phyloP scores from a whole-genome alignment of 2,329 filamentous ascomycete species.

The Fusarium domesticum region DNA sequence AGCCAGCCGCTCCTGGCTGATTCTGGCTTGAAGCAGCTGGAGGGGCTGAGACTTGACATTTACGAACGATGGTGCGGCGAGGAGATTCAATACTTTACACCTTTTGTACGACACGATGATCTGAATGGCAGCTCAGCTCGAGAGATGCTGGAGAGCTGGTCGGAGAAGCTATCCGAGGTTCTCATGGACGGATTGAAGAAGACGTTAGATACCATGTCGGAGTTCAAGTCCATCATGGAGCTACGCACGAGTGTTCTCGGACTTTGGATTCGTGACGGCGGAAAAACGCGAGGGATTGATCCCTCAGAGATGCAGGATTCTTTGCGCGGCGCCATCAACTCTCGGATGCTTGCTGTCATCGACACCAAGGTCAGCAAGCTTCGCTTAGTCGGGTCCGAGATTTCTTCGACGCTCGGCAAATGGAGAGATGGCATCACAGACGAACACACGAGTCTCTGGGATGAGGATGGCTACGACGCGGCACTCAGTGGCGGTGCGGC shows the following conservation, averaged over 20 bases:
- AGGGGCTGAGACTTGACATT: conserved; percentile 73
- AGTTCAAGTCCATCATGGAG: conserved; percentile 67
- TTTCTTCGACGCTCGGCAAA: conserved; percentile 57
- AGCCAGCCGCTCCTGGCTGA: conserved; percentile 70
- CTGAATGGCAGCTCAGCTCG: conserved; percentile 58
- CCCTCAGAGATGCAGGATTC: conserved; percentile 65
- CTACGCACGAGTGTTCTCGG: conserved; percentile 68
- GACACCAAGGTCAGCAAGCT: conserved; percentile 63
- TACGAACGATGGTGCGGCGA: conserved; percentile 77
- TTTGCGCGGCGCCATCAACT: conserved; percentile 66
- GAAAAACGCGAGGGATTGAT: conserved; percentile 63
- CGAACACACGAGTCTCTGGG: conserved; percentile 63
- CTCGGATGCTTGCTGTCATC: conserved; percentile 62
- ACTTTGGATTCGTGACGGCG: conserved; percentile 70
- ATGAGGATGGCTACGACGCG: conserved; percentile 57
- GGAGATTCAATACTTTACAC: conserved; percentile 80
- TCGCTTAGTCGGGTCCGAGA: conserved; percentile 60
- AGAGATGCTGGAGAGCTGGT: conserved; percentile 63
- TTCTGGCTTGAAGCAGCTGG: conserved; percentile 59
- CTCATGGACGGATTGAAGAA: conserved; percentile 61
- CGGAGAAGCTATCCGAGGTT: conserved; percentile 55
- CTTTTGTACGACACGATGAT: conserved; percentile 82
- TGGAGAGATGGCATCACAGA: conserved; percentile 57
- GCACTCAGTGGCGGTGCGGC: conserved; percentile 64
- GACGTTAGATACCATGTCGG: conserved; percentile 56